Evolutionary conservation across 768 basidiomycete genomes (phyloP), one percentile per base, ranked within the genome.

Genomic region (Russula olivacea): DNA sequence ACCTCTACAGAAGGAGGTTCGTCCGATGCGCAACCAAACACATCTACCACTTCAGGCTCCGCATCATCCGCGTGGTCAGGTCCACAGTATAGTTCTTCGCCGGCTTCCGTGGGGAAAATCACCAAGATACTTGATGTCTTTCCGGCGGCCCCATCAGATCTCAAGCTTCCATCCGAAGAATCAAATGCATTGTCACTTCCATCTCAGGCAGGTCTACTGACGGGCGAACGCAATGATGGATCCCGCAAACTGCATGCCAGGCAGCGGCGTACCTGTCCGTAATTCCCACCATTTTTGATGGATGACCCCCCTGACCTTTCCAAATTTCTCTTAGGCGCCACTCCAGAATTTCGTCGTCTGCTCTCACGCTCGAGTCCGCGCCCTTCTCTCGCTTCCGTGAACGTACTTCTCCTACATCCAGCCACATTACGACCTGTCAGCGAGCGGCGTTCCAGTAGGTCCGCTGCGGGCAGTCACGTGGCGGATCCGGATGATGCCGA

Each of bases 371-470:
- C 60, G 50, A 54, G 55, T n/a, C 41, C 60, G 10, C 65, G 55
- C 3, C 61, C 61, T 4, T 68, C 65, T 48, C 48, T 62, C 9
- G 58, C 65, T 10, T 59, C 60, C 23, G 50, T 63, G 19, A 66
- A 63, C 23, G 59, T 41, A 38, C 21, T 53, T 15, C 36, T 68
- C n/a, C 45, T 68, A 40, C 65, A 58, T 47, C 67, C 65, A 9
- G 43, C 67, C 14, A 62, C 45, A 21, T 56, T 66, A 3, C 58
- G 52, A 38, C 61, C 66, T 47, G 47, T 45, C 10, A 58, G 61
- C 38, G 65, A 59, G n/a, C 48, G 38, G 11, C 52, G 45, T 15
- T 2, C 32, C 6, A 50, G 58, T 6, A 49, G 14, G 40, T 50
- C 54, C 14, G 4, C 23, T 12, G 40, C 6, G 43, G 32, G 14